Base-by-base conservation (phyloP, 768 basidiomycete species). In the Rhodotorula diobovata region DNA sequence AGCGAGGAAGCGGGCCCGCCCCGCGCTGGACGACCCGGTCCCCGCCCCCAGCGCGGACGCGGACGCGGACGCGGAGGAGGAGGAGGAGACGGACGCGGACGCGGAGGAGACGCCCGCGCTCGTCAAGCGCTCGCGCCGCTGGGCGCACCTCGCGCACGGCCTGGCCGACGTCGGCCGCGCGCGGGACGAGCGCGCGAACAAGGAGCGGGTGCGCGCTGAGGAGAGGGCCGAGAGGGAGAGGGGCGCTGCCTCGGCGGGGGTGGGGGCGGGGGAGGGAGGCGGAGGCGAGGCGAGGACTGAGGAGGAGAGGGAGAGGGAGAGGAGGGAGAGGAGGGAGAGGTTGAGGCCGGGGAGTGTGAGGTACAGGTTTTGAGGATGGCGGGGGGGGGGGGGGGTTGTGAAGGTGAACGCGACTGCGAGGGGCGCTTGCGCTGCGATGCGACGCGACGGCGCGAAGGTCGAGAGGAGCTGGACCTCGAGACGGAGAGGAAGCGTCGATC, bases 261-360 rank as follows among this genome's bases (percentile, higher is more conserved):
- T 14, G 28, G 55, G 4, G 21, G 56, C 4, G n/a, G 56, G 34
- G 14, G 30, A 32, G 30, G 55, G 30, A 39, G 51, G 55, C 15
- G 50, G 10, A 30, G 43, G 32, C 1, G 37, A 61, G 16, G 50
- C 3, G 23, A 56, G 20, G 60, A 66, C 64, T 14, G 61, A 58
- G 65, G 61, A 71, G 53, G 65, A 71, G 50, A 28, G 65, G 48
- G 70, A 71, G 61, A 12, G n/a, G 46, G 70, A 71, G 39, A 32
- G 70, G 55, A 51, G 66, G 61, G 70, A 71, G 11, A 45, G 51
- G 51, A 63, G 70, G 70, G 70, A 71, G 35, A 28, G 66, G 43
- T 6, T 30, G 43, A 71, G 54, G 63, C 61, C 70, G 23, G 70
- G 50, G n/a, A 67, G 70, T 37, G 57, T 67, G 30, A 58, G 70